Evolutionary conservation across 129 eudicot species (phyloP).

Genomic region (Ambrosia artemisiifolia): DNA sequence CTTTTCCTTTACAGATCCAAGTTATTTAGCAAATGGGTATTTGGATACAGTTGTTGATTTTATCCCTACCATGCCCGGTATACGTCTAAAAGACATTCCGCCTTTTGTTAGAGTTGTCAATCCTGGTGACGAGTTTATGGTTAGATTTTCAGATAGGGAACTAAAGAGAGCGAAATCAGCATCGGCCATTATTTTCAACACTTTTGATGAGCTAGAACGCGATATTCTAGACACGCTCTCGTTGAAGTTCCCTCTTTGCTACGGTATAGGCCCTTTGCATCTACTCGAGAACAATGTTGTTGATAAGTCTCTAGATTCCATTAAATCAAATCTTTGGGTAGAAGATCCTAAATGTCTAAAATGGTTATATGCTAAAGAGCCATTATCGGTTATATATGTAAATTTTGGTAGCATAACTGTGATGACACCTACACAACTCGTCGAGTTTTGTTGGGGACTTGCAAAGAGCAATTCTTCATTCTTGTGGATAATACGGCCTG

Average conservation of each 20-base stretch:
- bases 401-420: constrained; percentile 46
- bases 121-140: constrained; percentile 33
- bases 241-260: constrained; percentile 23
- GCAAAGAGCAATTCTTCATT: constrained; percentile 26
- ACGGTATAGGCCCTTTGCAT: constrained; percentile 38
- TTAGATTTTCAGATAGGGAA: neutral
- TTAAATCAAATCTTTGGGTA: constrained; percentile 45
- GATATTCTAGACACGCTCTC: constrained; percentile 24
- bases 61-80: constrained; percentile 27
- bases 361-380: constrained; percentile 37
- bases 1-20: constrained; percentile 17
- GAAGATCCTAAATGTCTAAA: constrained; percentile 36
- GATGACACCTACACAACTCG: constrained; percentile 29
- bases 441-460: constrained; percentile 43
- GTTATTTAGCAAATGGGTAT: constrained; percentile 21
- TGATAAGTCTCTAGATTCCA: constrained; percentile 13
- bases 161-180: constrained; percentile 24
- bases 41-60: constrained; percentile 27
- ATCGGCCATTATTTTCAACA: constrained; percentile 29
- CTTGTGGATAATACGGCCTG: constrained; percentile 34
- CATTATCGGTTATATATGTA: constrained; percentile 43
- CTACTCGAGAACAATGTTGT: constrained; percentile 19
- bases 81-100: constrained; percentile 32
- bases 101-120: constrained; percentile 22
- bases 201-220: constrained; percentile 24